These are phyloP conservation scores for Ballota nigra DNA, from an alignment of 257 asterid genomes.

Conservation along the genomic window DNA sequence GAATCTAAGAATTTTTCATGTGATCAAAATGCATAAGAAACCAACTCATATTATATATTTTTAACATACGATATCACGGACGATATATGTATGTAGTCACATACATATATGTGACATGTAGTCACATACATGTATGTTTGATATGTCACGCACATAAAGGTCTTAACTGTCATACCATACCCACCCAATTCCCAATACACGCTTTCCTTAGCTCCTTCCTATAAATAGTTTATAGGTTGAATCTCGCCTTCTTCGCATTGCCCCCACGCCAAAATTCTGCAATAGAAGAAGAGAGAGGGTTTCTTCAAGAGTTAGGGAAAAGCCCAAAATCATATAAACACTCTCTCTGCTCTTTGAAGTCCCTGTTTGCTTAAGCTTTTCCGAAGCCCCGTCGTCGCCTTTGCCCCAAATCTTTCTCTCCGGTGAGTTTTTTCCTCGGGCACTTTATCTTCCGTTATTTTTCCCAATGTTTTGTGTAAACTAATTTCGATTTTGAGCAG, in stretches of 20 bases:
- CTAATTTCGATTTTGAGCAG: conserved; percentile 24
- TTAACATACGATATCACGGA: background rate
- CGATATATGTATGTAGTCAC: background rate
- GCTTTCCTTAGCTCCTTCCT: conserved; percentile 1
- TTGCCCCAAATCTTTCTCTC: background rate
- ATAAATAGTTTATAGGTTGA: conserved; percentile 16
- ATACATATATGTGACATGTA: background rate
- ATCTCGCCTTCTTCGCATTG: background rate
- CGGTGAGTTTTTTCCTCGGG: conserved; percentile 11
- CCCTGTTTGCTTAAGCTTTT: background rate
- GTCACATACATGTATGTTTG: background rate
- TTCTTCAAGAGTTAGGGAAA: background rate
- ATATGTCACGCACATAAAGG: conserved; percentile 22
- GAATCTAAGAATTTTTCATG: too few relatives aligned
- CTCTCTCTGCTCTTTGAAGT: conserved; percentile 31
- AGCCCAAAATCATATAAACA: background rate
- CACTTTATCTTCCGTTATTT: background rate
- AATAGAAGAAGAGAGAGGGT: conserved; percentile 7
- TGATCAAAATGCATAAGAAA: too few relatives aligned
- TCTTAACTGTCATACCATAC: conserved; percentile 2
- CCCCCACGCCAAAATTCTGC: conserved; percentile 21
- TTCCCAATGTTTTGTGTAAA: background rate
- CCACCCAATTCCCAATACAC: conserved; percentile 7
- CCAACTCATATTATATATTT: too few relatives aligned
- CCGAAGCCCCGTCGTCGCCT: conserved; percentile 16